Conservation (phyloP, 73 alveolate genomes). For the Chromera velia region DNA sequence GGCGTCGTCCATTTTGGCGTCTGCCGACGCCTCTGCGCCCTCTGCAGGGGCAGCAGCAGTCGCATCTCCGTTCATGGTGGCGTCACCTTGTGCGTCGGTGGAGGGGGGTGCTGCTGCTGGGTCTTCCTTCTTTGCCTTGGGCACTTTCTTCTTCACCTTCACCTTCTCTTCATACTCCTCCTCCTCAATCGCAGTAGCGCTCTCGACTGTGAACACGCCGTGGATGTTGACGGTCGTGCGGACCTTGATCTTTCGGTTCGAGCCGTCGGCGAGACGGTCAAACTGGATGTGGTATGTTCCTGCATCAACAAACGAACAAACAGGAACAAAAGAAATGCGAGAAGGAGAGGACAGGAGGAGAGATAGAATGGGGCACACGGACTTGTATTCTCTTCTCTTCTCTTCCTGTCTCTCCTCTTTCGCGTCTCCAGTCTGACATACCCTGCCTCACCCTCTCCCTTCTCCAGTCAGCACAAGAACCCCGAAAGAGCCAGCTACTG, state of each 20-base stretch:
- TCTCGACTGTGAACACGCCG: background rate
- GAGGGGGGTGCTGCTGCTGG: background rate
- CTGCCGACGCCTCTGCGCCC: background rate
- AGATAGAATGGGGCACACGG: too few relatives aligned
- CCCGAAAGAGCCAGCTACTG: too few relatives aligned
- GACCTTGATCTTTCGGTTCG: background rate
- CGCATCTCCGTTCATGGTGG: background rate
- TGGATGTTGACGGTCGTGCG: background rate
- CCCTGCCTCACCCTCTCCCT: too few relatives aligned
- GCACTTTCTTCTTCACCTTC: background rate
- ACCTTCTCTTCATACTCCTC: background rate
- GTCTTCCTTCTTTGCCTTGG: too few relatives aligned
- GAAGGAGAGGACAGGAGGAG: too few relatives aligned
- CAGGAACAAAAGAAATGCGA: too few relatives aligned
- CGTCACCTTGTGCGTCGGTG: background rate
- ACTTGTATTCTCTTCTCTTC: too few relatives aligned
- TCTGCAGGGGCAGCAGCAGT: too few relatives aligned
- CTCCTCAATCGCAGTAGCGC: background rate
- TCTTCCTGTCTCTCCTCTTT: too few relatives aligned
- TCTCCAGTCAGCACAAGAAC: too few relatives aligned
- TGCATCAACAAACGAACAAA: background rate
- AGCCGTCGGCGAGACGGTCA: background rate
- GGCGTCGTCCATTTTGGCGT: background rate
- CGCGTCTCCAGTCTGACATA: too few relatives aligned
- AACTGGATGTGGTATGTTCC: background rate